Evolutionary conservation across 768 basidiomycete species (phyloP).

Genomic region (Termitomyces sp.): DNA sequence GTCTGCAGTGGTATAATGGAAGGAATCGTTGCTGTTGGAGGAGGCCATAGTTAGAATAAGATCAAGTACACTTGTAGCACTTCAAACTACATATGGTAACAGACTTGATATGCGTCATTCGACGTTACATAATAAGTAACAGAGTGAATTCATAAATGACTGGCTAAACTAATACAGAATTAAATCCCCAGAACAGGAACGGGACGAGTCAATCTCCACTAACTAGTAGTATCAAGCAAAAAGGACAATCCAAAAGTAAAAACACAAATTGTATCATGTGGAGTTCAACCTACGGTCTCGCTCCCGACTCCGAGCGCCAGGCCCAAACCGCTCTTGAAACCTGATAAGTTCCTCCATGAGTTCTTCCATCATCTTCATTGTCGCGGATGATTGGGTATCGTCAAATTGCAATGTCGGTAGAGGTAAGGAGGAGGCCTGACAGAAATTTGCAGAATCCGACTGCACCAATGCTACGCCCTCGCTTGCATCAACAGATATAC

Average conservation of each 20-base stretch:
- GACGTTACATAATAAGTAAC: slow-evolving; percentile 3
- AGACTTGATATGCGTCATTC: too few relatives aligned
- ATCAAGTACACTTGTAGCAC: not conserved
- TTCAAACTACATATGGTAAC: not conserved
- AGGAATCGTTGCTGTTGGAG: not conserved
- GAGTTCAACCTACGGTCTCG: slow-evolving; percentile 41
- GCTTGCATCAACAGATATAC: slow-evolving; percentile 14
- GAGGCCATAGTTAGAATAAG: not conserved
- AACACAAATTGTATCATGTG: slow-evolving; percentile 4
- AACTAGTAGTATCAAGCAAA: not conserved
- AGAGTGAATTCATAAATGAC: not conserved
- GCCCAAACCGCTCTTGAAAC: slow-evolving; percentile 85
- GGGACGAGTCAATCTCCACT: not conserved
- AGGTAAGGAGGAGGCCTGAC: not conserved
- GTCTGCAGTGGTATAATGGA: slow-evolving; percentile 9
- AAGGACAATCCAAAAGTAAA: not conserved
- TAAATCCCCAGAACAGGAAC: not conserved
- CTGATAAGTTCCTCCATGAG: slow-evolving; percentile 84
- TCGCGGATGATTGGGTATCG: slow-evolving; percentile 23
- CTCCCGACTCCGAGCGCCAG: slow-evolving; percentile 43
- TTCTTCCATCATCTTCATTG: slow-evolving; percentile 86
- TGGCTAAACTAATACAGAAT: not conserved
- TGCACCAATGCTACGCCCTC: slow-evolving; percentile 2
- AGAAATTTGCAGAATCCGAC: not conserved
- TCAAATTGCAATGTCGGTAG: slow-evolving; percentile 3